phyloP scores from a whole-genome alignment of 495 filamentous ascomycete species.

The Trichoderma orchidacearum region DNA sequence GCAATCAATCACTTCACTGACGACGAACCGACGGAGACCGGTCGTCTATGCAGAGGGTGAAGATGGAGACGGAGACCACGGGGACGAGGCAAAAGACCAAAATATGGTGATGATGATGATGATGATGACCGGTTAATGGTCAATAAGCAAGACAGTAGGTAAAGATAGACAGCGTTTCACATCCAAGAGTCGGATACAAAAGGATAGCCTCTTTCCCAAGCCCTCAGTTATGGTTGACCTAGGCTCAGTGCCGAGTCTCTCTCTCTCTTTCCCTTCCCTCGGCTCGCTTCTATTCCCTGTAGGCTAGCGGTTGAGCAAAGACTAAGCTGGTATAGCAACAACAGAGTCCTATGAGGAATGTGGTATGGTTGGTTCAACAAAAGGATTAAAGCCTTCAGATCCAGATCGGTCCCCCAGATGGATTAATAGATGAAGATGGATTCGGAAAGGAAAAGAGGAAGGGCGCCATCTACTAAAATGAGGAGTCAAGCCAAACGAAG shows the following conservation, averaged over 20 bases:
- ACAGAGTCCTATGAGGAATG: too few relatives aligned
- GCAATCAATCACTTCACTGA: conserved; percentile 1
- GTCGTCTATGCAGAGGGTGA: conserved; percentile 3
- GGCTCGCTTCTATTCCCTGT: background rate
- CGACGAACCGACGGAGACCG: background rate
- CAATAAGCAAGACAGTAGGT: conserved; percentile 3
- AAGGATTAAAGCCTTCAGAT: too few relatives aligned
- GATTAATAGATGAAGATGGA: too few relatives aligned
- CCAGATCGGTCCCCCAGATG: too few relatives aligned
- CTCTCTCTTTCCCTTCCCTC: background rate
- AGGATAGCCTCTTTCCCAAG: background rate
- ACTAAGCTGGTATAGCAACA: too few relatives aligned
- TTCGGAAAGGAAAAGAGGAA: too few relatives aligned
- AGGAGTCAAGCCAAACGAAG: too few relatives aligned
- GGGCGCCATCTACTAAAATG: too few relatives aligned
- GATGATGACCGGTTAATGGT: background rate
- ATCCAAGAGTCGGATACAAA: background rate
- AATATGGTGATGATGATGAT: background rate
- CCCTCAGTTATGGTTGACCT: background rate
- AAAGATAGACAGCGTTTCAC: conserved; percentile 4
- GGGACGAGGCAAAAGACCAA: conserved; percentile 3
- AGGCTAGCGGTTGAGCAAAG: background rate
- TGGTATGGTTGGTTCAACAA: too few relatives aligned
- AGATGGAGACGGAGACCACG: conserved; percentile 6
- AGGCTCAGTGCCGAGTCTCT: background rate